phyloP scores from a whole-genome alignment of 2,329 filamentous ascomycete species.

The Cordyceps pruinosa region DNA sequence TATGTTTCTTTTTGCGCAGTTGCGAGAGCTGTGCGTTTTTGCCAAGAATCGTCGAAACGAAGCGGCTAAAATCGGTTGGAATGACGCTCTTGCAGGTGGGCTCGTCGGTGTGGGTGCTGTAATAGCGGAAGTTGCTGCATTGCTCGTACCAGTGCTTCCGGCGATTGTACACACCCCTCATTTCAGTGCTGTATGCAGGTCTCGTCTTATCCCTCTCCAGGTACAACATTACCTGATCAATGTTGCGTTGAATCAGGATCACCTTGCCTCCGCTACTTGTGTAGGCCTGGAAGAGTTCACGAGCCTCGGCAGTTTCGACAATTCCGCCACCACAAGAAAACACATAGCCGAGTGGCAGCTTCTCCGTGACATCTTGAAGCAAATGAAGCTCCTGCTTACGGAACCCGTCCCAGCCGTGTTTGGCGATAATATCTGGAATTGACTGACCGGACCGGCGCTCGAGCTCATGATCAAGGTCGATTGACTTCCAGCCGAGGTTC shows the following conservation, averaged over 20 bases:
- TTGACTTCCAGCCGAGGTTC: constrained; percentile 66
- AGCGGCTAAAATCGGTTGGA: constrained; percentile 30
- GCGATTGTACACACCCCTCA: constrained; percentile 82
- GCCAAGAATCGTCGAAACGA: constrained; percentile 33
- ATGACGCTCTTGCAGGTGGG: constrained; percentile 20
- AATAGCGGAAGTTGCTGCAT: constrained; percentile 92
- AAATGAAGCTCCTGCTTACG: constrained; percentile 70
- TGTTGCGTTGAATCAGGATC: constrained; percentile 79
- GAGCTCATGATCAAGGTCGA: constrained; percentile 84
- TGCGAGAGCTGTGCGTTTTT: constrained; percentile 40
- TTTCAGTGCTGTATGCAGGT: constrained; percentile 87
- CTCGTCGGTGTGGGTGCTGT: constrained; percentile 58
- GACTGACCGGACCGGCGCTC: constrained; percentile 66
- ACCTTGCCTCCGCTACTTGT: constrained; percentile 74
- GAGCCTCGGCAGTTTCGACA: constrained; percentile 76
- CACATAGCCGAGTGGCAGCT: constrained; percentile 68
- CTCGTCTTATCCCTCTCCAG: constrained; percentile 82
- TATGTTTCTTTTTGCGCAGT: constrained; percentile 53
- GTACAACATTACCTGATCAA: constrained; percentile 81
- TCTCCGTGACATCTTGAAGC: constrained; percentile 64
- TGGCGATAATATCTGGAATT: constrained; percentile 79
- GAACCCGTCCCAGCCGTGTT: constrained; percentile 80
- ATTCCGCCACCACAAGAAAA: constrained; percentile 93
- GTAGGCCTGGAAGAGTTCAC: constrained; percentile 67
- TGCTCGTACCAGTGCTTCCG: constrained; percentile 84